Conservation (phyloP, 31 red algal genomes). For the Asparagopsis taxiformis region DNA sequence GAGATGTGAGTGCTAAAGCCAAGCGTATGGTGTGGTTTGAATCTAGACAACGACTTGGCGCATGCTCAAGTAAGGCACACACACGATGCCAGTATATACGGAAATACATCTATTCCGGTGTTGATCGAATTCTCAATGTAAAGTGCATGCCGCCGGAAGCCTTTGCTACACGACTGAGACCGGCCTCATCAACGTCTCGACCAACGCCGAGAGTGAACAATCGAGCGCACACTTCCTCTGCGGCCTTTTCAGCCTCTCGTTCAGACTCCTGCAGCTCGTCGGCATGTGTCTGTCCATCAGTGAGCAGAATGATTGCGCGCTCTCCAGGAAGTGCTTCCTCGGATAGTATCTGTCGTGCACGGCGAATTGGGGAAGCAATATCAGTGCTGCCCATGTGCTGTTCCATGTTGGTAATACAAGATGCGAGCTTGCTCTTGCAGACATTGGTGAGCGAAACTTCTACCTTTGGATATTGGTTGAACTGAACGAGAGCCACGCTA, state of each 20-base stretch:
- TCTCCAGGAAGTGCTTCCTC: conserved; percentile 56
- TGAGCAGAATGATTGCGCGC: conserved; percentile 82
- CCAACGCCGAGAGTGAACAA: conserved; percentile 92
- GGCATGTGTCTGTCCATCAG: conserved; percentile 93
- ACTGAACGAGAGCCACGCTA: conserved; percentile 74
- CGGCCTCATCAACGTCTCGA: conserved; percentile 87
- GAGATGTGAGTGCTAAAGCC: not conserved
- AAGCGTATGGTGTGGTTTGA: not conserved
- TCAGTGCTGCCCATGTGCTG: conserved; percentile 96
- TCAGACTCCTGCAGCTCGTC: conserved; percentile 81
- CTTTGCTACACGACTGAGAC: conserved; percentile 49
- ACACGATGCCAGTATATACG: too few species aligned
- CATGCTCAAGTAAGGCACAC: too few species aligned
- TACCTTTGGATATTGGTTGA: conserved; percentile 90
- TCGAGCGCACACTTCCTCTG: conserved; percentile 53
- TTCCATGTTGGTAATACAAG: conserved; percentile 74
- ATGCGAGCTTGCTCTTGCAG: conserved; percentile 39
- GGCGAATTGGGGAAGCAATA: conserved; percentile 75
- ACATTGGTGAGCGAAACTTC: conserved; percentile 58
- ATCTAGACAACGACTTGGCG: not conserved
- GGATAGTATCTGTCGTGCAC: conserved; percentile 65
- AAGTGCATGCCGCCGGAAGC: conserved; percentile 66
- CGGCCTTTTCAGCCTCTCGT: conserved; percentile 58
- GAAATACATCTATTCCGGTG: conserved; percentile 29
- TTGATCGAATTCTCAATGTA: conserved; percentile 40